These are phyloP conservation scores for Schizonepeta tenuifolia DNA, from an alignment of 257 asterid genomes.

Conservation along the genomic window DNA sequence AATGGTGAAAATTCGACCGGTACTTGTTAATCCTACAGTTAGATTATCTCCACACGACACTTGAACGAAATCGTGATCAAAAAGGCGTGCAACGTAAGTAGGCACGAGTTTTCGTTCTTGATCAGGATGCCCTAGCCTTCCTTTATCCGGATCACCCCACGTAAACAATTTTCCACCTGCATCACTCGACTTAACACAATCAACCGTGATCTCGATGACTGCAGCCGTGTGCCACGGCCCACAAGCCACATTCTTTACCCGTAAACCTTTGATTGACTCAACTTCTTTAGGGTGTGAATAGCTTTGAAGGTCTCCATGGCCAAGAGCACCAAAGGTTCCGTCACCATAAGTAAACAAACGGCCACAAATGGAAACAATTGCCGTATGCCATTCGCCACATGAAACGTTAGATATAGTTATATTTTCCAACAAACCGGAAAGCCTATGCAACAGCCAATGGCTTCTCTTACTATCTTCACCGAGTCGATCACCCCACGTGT, in stretches of 20 bases:
- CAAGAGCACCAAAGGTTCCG: conserved; percentile 48
- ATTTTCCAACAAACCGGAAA: conserved; percentile 36
- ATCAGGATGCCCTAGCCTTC: conserved; percentile 44
- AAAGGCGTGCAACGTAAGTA: conserved; percentile 33
- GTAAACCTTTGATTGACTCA: conserved; percentile 33
- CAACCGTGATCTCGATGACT: conserved; percentile 31
- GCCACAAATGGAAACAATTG: conserved; percentile 38
- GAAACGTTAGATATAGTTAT: conserved; percentile 29
- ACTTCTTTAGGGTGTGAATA: conserved; percentile 36
- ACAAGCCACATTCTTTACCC: conserved; percentile 39
- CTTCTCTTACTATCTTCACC: conserved; percentile 29
- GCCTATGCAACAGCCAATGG: conserved; percentile 38
- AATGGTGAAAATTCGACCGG: conserved; percentile 39
- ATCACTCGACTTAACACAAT: not conserved
- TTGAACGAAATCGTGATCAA: conserved; percentile 35
- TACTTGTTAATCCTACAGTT: conserved; percentile 37
- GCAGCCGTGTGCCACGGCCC: conserved; percentile 56
- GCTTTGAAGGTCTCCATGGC: conserved; percentile 41
- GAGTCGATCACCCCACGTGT: conserved; percentile 44
- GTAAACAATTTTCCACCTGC: conserved; percentile 40
- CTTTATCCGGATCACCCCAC: conserved; percentile 51
- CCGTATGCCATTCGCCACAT: conserved; percentile 50
- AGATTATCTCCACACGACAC: conserved; percentile 40
- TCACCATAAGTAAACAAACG: conserved; percentile 44
- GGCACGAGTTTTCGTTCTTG: conserved; percentile 41